Conservation (phyloP, 129 eudicot species). For the Erigeron canadensis region DNA sequence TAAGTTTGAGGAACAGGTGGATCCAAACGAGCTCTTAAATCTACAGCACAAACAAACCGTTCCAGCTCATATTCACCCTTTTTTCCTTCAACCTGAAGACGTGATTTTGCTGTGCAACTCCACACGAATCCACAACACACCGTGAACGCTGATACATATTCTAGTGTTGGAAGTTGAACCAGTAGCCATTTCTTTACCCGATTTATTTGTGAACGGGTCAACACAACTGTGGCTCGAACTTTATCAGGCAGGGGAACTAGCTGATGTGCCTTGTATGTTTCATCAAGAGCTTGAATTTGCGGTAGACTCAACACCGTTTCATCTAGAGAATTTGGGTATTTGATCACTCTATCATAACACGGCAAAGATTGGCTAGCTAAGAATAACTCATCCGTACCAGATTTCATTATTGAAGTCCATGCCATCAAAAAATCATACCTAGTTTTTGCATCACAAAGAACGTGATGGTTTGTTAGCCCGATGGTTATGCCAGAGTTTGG, state of each 20-base stretch:
- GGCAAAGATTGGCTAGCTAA: slow-evolving; percentile 9
- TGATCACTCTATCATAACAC: slow-evolving; percentile 33
- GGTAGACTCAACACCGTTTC: slow-evolving; percentile 8
- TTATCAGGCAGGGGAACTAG: neutral
- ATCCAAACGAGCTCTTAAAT: slow-evolving; percentile 24
- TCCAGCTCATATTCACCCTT: neutral
- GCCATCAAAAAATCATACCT: slow-evolving; percentile 27
- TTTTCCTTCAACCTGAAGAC: neutral
- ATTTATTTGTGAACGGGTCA: slow-evolving; percentile 10
- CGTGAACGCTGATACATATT: slow-evolving; percentile 35
- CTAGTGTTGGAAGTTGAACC: slow-evolving; percentile 1
- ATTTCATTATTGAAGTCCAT: slow-evolving; percentile 35
- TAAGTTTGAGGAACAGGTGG: slow-evolving; percentile 21
- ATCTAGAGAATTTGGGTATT: slow-evolving; percentile 21
- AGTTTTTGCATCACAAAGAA: slow-evolving; percentile 37
- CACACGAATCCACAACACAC: slow-evolving; percentile 28
- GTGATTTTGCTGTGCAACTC: slow-evolving; percentile 19
- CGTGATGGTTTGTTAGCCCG: slow-evolving; percentile 40
- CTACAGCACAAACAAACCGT: slow-evolving; percentile 10
- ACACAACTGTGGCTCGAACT: slow-evolving; percentile 32
- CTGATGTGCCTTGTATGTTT: neutral
- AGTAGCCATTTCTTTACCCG: slow-evolving; percentile 26
- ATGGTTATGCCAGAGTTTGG: slow-evolving; percentile 29
- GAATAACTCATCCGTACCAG: slow-evolving; percentile 14
- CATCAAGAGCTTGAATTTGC: neutral